A percentile compares a stretch with the other conserved stretches of the same genome.
These are phyloP conservation scores for Euptelea pleiosperma DNA, from an alignment of 164 flowering plant species.

Conservation along the genomic window DNA sequence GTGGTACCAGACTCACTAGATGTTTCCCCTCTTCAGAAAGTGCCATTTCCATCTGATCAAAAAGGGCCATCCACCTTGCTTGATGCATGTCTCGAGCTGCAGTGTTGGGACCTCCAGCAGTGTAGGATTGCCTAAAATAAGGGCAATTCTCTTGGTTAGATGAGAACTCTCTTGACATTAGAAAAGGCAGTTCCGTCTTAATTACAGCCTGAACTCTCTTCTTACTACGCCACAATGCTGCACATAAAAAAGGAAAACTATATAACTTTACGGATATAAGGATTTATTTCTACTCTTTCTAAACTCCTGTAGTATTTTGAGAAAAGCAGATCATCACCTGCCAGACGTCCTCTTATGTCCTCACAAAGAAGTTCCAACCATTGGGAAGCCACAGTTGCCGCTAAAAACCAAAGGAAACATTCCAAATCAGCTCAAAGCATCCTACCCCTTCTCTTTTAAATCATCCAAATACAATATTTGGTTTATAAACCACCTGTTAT, in stretches of 20 bases:
- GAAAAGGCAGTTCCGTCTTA: conserved; percentile 62
- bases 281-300: neutral
- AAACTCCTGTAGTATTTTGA: neutral
- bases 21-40: conserved; percentile 78
- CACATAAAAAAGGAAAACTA: conserved; percentile 13
- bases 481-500: too few species aligned
- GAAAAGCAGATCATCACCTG: conserved; percentile 40
- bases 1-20: conserved; percentile 45
- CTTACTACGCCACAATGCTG: conserved; percentile 83
- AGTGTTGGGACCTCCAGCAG: conserved; percentile 19
- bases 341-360: conserved; percentile 83
- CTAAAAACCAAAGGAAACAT: conserved; percentile 38
- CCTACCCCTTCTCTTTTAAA: neutral
- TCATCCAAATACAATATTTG: too few species aligned
- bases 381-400: conserved; percentile 90
- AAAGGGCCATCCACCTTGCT: conserved; percentile 58
- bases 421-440: conserved; percentile 11
- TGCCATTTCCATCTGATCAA: conserved; percentile 76
- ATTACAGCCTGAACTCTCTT: conserved; percentile 70
- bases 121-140: conserved; percentile 15
- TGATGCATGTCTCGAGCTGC: conserved; percentile 49
- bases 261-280: neutral
- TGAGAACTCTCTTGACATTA: conserved; percentile 57
- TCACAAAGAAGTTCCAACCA: conserved; percentile 89
- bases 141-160: conserved; percentile 47